Base-by-base conservation (phyloP, 495 filamentous ascomycete genomes). In the Ascodesmis nigricans region DNA sequence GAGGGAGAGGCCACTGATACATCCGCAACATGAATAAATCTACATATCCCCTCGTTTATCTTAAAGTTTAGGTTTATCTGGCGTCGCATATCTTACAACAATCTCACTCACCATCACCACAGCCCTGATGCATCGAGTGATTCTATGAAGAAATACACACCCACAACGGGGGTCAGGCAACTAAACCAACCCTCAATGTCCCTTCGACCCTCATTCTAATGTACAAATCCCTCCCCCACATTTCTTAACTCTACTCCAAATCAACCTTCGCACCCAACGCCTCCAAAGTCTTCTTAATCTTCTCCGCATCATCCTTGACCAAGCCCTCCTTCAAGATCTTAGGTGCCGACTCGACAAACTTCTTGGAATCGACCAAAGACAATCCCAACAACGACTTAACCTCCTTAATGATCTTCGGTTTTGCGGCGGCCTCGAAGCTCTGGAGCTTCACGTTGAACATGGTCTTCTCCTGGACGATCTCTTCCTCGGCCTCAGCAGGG, bases 381-480 rank as follows among this genome's bases (percentile, higher is more conserved):
- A 99, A 58, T 3, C 90, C 87, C 33, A 99, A 64, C 67, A 99
- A 66, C 47, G 66, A 68, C 71, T 99, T 99, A 58, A 99, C 73
- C 65, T 99, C 87, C 69, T 99, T 99, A 63, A 99, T 99, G 38
- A 99, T 62, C 71, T 99, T 99, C 35, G 90, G 80, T 64, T 99
- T 99, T 37, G 87, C 62, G 9, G 53, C 63, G 19, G 83, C 67
- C 24, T 93, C 87, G 58, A 93, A 82, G 9, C 73, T 73, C 55
- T 75, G 65, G 22, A 99, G 73, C 56, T 91, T 93, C 35, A 99
- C 53, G 57, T 72, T 91, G 69, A 99, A 99, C 14, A 95, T 72
- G 2, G 90, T 92, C 71, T 95, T 99, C 61, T 92, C 90, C 14
- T 71, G 68, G 5, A 72, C 75, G 6, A 84, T 78, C 1, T 73